Base-by-base conservation (phyloP, 768 basidiomycete genomes). In the Lentinula sp. region DNA sequence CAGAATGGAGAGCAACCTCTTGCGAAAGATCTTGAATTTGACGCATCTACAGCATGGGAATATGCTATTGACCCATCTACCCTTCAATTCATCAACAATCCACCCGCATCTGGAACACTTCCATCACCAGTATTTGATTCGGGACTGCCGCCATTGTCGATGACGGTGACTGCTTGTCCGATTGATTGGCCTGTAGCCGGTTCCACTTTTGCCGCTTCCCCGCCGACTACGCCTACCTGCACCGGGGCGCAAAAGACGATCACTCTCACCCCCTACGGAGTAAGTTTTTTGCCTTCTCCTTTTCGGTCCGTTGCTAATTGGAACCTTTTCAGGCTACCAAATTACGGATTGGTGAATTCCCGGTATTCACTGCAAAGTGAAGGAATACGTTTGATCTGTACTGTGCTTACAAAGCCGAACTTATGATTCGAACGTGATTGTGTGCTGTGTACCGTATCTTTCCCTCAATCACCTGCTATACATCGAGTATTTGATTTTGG, bases 21-120 rank as follows among this genome's bases (percentile, higher is more conserved):
- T 28, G 82, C 82, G 0, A 74, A 74, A 16, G 83, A 85, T 62
- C 72, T 82, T 36, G 69, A 84, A 66, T 81, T 80, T 63, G 79
- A 81, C 57, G 76, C 82, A 6, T 77, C 77, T 3, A 72, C 66
- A 2, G 64, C 72, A 8, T 84, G 82, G 83, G 78, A 81, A 64
- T 82, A 79, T 65, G 82, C 83, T 15, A 82, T 84, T 61, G 82
- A 85, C 66, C 80, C 80, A 0, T 65, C 72, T 2, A 77, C 77
- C 4, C 64, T 79, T 33, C 71, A 71, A 52, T 81, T 81, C 68
- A 65, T 66, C 57, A 71, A 73, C 45, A 69, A 66, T 13, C 70
- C 72, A 3, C 72, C 75, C 2, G 52, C 71, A 20, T 73, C 72
- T 6, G 73, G 71, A 33, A 66, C 65, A 16, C 71, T 80, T 20